Evolutionary conservation across 2,329 filamentous ascomycete genomes (phyloP), one percentile per base, ranked within the genome.

Genomic region (Trichoderma sp.): DNA sequence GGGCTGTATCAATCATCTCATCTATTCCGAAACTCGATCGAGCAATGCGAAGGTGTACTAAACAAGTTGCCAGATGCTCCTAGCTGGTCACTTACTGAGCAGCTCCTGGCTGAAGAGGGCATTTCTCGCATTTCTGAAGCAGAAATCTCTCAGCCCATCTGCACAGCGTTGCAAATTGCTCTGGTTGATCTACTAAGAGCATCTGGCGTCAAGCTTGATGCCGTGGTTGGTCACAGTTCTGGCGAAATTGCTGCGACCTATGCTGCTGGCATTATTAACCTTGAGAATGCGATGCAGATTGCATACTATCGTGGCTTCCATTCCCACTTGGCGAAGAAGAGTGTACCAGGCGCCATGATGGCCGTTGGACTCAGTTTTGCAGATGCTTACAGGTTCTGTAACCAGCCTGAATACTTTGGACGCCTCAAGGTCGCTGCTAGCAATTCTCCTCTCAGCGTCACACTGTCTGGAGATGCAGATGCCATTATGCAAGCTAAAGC

Each of bases 161-260:
- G 76, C 60, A 79, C 79, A 3, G 78, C 77, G 1, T 41, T 80
- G 7, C 79, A 80, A 38, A 66, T 80, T 14, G 78, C 78, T 7
- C 76, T 79, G 35, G 53, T 79, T 9, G 77, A 79, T n/a, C 69
- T 79, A 1, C 45, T 79, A n/a, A n/a, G 3, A 14, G 31, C 7
- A 33, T 38, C 35, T 75, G 76, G 45, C 65, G 75, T 6, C n/a
- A 38, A 21, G 64, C 80, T 29, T 62, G 63, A 27, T 72, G 74
- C 7, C 9, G 78, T 80, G 14, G 75, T 79, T 16, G 79, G 79
- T 6, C 79, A 80, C 50, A 80, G 78, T 21, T 79, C 77, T 27
- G 79, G 79, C 12, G 79, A 80, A 71, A 80, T 85, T 38, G 83
- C 82, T 0, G 85, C 85, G 3, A 85, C 84, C 2, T 86, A 84